A percentile compares a stretch with the other conserved stretches of the same genome.
Conservation (phyloP, 306 rosid species). For the Morella rubra region DNA sequence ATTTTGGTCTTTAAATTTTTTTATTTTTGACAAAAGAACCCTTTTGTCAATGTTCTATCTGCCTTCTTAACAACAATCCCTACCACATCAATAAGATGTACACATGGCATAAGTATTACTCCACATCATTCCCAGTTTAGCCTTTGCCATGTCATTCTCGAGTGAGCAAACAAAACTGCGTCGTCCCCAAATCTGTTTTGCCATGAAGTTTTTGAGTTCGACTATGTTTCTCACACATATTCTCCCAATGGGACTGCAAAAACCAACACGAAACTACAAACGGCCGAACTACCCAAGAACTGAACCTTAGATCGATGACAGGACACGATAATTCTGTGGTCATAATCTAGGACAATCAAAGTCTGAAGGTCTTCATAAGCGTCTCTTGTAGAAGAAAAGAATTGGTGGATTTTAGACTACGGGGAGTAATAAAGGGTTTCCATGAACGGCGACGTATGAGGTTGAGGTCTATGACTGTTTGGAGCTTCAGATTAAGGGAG, state of each 20-base stretch:
- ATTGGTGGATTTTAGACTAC: slow-evolving; percentile 30
- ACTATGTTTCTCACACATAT: no score
- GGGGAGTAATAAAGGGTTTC: slow-evolving; percentile 33
- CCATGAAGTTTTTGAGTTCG: no score
- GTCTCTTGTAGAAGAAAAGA: slow-evolving; percentile 47
- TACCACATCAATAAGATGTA: no score
- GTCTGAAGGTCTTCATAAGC: slow-evolving; percentile 67
- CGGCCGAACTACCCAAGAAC: slow-evolving; percentile 44
- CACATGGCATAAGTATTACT: no score
- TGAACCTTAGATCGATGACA: slow-evolving; percentile 73
- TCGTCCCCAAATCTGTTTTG: no score
- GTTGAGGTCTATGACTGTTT: slow-evolving; percentile 62
- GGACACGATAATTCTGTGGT: slow-evolving; percentile 49
- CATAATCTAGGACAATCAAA: slow-evolving; percentile 47
- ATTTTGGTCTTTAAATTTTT: no score
- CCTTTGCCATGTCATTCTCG: no score
- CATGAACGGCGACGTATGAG: slow-evolving; percentile 39
- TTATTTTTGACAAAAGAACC: no score
- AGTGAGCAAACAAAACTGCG: no score
- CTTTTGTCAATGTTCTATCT: no score
- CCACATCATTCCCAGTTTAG: no score
- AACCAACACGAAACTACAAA: slow-evolving; percentile 34
- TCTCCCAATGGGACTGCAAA: slow-evolving; percentile 7
- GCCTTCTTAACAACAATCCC: no score
- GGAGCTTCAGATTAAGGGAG: slow-evolving; percentile 38